phyloP scores from a whole-genome alignment of 768 basidiomycete species.

The Cystofilobasidium bisporidii region DNA sequence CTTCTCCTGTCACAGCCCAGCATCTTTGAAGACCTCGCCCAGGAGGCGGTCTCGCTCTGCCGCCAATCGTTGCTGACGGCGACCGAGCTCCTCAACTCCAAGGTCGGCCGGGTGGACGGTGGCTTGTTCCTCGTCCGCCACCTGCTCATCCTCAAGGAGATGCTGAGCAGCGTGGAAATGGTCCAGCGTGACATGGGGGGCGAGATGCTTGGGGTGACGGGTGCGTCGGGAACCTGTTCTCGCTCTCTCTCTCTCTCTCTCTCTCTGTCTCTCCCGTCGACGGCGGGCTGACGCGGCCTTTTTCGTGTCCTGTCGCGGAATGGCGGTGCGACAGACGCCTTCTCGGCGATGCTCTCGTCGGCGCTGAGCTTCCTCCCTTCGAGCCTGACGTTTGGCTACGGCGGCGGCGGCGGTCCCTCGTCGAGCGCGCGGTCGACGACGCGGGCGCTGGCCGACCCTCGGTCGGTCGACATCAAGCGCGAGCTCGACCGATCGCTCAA shows the following conservation, averaged over 20 bases:
- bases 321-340: conserved; percentile 30
- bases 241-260: background rate
- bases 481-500: conserved; percentile 80
- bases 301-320: too few species aligned
- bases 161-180: conserved; percentile 60
- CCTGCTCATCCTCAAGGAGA: conserved; percentile 81
- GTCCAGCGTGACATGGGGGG: conserved; percentile 31
- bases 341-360: conserved; percentile 34
- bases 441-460: background rate
- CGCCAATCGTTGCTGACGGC: conserved; percentile 68
- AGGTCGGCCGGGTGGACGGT: conserved; percentile 53
- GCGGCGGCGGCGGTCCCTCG: conserved; percentile 1
- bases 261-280: background rate
- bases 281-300: too few species aligned
- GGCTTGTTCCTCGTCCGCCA: conserved; percentile 83
- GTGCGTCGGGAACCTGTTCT: conserved; percentile 45
- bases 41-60: conserved; percentile 78
- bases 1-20: conserved; percentile 52
- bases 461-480: conserved; percentile 52
- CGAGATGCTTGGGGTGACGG: conserved; percentile 53
- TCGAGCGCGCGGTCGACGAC: conserved; percentile 23
- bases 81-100: conserved; percentile 51
- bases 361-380: conserved; percentile 32
- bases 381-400: conserved; percentile 33
- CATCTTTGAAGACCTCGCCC: conserved; percentile 92